Evolutionary conservation across 192 early-diverging fungal genomes (phyloP).

Genomic region (Radiomyces spectabilis): DNA sequence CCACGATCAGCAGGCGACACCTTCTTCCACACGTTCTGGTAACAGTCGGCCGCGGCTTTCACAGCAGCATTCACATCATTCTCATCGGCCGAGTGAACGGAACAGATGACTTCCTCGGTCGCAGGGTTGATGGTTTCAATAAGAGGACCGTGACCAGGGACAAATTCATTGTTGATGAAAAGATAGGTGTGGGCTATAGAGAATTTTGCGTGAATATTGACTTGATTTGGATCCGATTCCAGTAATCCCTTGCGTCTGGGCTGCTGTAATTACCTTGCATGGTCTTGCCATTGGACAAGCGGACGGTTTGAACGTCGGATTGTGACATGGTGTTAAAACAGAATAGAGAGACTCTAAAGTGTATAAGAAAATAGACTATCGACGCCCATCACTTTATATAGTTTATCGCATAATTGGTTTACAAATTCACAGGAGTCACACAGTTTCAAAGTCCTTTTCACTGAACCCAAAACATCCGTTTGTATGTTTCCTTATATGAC

Average conservation of each 20-base stretch:
- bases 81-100: slow-evolving; percentile 25
- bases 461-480: neutral
- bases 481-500: neutral
- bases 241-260: neutral
- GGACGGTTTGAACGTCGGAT: slow-evolving; percentile 26
- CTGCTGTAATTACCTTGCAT: slow-evolving; percentile 12
- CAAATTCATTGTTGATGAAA: slow-evolving; percentile 36
- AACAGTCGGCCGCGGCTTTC: slow-evolving; percentile 22
- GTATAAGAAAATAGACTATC: neutral
- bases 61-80: slow-evolving; percentile 33
- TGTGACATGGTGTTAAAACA: slow-evolving; percentile 10
- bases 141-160: slow-evolving; percentile 27
- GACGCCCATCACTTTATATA: slow-evolving; percentile 1
- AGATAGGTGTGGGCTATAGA: slow-evolving; percentile 28
- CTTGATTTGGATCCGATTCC: neutral
- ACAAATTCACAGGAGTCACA: slow-evolving; percentile 2
- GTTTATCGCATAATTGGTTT: neutral
- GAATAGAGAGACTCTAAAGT: neutral
- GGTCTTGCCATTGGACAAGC: slow-evolving; percentile 21
- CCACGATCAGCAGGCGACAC: slow-evolving; percentile 44
- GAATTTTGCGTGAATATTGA: neutral
- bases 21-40: slow-evolving; percentile 48
- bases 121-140: slow-evolving; percentile 31
- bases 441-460: slow-evolving; percentile 4
- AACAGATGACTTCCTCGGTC: slow-evolving; percentile 26